A percentile compares a stretch with the other conserved stretches of the same genome.
Evolutionary conservation across 1,139 yeast genomes (phyloP).

Genomic region (Debaryomycetaceae sp.): DNA sequence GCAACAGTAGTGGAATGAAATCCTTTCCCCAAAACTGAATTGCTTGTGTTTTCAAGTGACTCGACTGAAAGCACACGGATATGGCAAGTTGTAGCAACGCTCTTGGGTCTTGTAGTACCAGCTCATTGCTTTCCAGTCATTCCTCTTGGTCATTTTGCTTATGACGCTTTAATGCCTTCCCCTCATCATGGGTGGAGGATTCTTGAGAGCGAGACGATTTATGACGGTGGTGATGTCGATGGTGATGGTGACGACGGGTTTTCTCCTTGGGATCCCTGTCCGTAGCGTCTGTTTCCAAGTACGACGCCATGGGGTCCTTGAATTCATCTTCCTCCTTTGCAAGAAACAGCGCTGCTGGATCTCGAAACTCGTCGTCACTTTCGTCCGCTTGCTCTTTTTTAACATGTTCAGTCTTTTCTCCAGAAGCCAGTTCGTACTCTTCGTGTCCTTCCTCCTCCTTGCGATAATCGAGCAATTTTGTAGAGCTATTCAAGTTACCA

Average conservation of each 20-base stretch:
- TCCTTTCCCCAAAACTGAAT: too few species aligned
- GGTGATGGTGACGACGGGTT: slow-evolving; percentile 5
- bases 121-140: not conserved
- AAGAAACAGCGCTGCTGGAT: slow-evolving; percentile 17
- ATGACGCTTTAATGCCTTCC: not conserved
- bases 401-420: not conserved
- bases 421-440: not conserved
- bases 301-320: slow-evolving; percentile 15
- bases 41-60: too few species aligned
- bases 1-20: too few species aligned
- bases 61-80: too few species aligned
- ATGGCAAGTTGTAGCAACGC: too few species aligned
- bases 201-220: not conserved
- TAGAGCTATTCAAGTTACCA: slow-evolving; percentile 2
- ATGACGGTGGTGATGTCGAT: slow-evolving; percentile 4
- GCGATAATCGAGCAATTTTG: not conserved
- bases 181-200: not conserved
- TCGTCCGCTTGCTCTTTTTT: not conserved
- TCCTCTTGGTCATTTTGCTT: not conserved
- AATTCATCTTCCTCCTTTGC: slow-evolving; percentile 8
- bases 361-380: slow-evolving; percentile 15
- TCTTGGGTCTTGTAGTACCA: not conserved
- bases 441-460: slow-evolving; percentile 1
- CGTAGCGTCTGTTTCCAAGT: slow-evolving; percentile 5
- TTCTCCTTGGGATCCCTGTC: not conserved